Evolutionary conservation across 2,329 filamentous ascomycete genomes (phyloP), one percentile per base, ranked within the genome.

Genomic region (Ophiostoma sp.): DNA sequence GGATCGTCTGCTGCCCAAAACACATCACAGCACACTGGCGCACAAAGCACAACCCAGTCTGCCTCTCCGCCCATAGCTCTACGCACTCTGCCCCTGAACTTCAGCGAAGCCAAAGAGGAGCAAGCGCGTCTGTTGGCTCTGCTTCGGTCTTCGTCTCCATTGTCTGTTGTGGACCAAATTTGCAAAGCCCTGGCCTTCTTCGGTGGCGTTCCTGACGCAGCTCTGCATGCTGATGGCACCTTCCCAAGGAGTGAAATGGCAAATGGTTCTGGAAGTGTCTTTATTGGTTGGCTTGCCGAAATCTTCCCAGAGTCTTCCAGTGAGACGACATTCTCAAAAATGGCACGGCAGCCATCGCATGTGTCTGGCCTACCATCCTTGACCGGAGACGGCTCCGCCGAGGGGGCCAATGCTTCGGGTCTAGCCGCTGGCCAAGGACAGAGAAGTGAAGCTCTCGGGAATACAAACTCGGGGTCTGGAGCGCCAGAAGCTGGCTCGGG

Each of bases 121-220:
- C 86, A 88, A 74, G 83, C 84, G 69, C 82, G 87, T 42, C 77
- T 89, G 1, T 77, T 89, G 5, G 77, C 88, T 12, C 75, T 89
- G 27, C 81, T 27, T 27, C 27, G 83, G 64, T 83, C 80, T 58
- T 76, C 88, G 11, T 81, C 84, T 71, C 86, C 86, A 9, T 73
- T 81, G 8, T 78, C 80, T 3, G 84, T 89, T 0, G 85, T 88
- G 27, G 85, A 88, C 70, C 85, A 87, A 73, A 78, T 89, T 45
- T 88, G 85, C 74, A 87, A 83, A 72, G 86, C 84, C 1, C 74
- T 89, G 67, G 81, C 83, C n/a, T 88, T 86, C 72, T 89, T 88
- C 75, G 86, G 87, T 7, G 85, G 86, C 40, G 81, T 85, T 63
- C 84, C 85, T 49, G 83, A 82, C 41, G 82, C 81, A 4, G 82